Evolutionary conservation across 2,329 filamentous ascomycete species (phyloP), one percentile per base, ranked within the genome.

Genomic region (Leptodontidium sp.): DNA sequence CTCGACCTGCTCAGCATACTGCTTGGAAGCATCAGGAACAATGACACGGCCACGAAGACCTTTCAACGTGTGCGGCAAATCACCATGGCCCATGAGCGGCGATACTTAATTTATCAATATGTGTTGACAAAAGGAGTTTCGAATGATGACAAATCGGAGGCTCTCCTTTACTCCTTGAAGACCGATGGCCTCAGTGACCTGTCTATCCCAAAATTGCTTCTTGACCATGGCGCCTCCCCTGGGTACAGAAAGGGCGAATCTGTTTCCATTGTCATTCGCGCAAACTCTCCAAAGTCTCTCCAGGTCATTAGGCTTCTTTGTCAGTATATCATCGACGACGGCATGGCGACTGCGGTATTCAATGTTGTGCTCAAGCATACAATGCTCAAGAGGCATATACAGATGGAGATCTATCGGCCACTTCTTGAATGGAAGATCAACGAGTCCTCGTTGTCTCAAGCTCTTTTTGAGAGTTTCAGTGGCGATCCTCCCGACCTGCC

Each of bases 131-230:
- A 62, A 35, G 47, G 49, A 26, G 55, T 67, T 38, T 45, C 65
- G 21, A 62, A 38, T 24, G 58, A 62, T 55, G 35, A 52, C 6
- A 29, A 57, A n/a, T 67, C 65, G 11, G 58, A 62, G n/a, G 65
- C 57, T 62, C 65, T 67, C 24, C 45, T 67, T 49, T 47, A 55
- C 49, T 67, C 58, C 17, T 62, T 67, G 58, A 55, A 67, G 47
- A 12, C 21, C 47, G 58, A 55, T 55, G n/a, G 29, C 24, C 32
- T 62, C 15, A 57, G 58, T 62, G 65, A 67, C 62, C 57, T 67
- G 14, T 53, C 55, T 63, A 55, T 62, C 45, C 35, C 58, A 21
- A 67, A 67, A 55, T 45, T 67, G 29, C 40, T 67, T 55, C 65
- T 67, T 17, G 58, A 62, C 12, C 32, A 62, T 62, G 65, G 65